Percentiles rank a stretch among this genome's conserved stretches.
These are phyloP conservation scores for Pseudonectria foliicola DNA, from an alignment of 2,329 filamentous ascomycete species.

Conservation along the genomic window DNA sequence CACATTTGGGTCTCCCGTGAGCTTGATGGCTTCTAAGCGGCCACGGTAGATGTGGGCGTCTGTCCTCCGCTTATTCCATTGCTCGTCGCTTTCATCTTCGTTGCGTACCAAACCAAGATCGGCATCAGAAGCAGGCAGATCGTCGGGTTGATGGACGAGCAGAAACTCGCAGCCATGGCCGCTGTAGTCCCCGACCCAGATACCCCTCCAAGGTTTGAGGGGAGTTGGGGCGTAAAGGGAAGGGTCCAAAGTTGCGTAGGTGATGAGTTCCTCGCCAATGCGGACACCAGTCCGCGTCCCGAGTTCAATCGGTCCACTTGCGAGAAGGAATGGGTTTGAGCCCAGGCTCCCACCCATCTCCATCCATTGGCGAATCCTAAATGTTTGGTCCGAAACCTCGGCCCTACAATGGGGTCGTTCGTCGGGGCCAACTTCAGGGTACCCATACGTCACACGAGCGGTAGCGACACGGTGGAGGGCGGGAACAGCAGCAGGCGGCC, in stretches of 20 bases:
- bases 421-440: slow-evolving; percentile 19
- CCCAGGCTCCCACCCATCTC: slow-evolving; percentile 44
- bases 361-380: slow-evolving; percentile 71
- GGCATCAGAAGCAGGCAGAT: slow-evolving; percentile 31
- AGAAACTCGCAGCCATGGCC: slow-evolving; percentile 86
- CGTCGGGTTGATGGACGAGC: slow-evolving; percentile 65
- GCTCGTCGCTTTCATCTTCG: slow-evolving; percentile 36
- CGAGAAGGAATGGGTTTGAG: too few relatives aligned
- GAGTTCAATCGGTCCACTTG: too few relatives aligned
- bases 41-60: slow-evolving; percentile 53
- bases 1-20: slow-evolving; percentile 87
- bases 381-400: slow-evolving; percentile 62
- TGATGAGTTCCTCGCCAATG: slow-evolving; percentile 50
- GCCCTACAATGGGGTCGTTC: slow-evolving; percentile 39
- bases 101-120: slow-evolving; percentile 33
- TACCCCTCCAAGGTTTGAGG: slow-evolving; percentile 77
- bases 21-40: slow-evolving; percentile 73
- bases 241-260: slow-evolving; percentile 65
- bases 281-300: slow-evolving; percentile 33
- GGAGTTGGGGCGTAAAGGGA: slow-evolving; percentile 71
- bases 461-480: slow-evolving; percentile 46
- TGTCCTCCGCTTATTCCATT: slow-evolving; percentile 38
- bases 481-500: slow-evolving; percentile 70
- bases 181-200: slow-evolving; percentile 89
- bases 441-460: slow-evolving; percentile 15